These are phyloP conservation scores for Talaromyces sp. DNA, from an alignment of 2,329 filamentous ascomycete genomes.

Conservation along the genomic window DNA sequence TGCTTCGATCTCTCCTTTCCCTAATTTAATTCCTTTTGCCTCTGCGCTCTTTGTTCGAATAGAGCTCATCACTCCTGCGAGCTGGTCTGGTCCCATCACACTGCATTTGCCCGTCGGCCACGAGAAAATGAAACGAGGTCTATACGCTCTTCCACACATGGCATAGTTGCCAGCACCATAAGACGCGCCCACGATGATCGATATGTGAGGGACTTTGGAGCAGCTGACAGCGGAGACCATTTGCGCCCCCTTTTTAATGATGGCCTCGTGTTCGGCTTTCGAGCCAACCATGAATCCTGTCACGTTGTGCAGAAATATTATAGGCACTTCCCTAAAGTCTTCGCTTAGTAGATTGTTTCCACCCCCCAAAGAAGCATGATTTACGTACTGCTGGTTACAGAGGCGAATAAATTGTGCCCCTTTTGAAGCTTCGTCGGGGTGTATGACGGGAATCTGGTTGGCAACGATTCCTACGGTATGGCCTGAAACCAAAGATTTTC, in stretches of 20 bases:
- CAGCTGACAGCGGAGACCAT: constrained; percentile 41
- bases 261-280: constrained; percentile 39
- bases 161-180: constrained; percentile 46
- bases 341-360: too few species aligned
- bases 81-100: constrained; percentile 39
- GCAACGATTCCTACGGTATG: constrained; percentile 35
- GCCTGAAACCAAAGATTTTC: too few species aligned
- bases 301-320: constrained; percentile 45
- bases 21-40: constrained; percentile 18
- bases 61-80: constrained; percentile 35
- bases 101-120: constrained; percentile 37
- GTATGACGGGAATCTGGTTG: constrained; percentile 38
- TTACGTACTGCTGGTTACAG: constrained; percentile 38
- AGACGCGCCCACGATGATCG: constrained; percentile 40
- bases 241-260: constrained; percentile 43
- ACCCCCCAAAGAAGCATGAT: too few species aligned
- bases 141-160: constrained; percentile 41
- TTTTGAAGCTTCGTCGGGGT: constrained; percentile 37
- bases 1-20: constrained; percentile 20
- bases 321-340: constrained; percentile 34
- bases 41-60: constrained; percentile 23
- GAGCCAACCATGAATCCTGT: constrained; percentile 47
- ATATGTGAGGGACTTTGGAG: constrained; percentile 42
- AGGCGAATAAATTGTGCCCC: constrained; percentile 39
- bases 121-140: constrained; percentile 39